Percentiles rank a stretch among this genome's conserved stretches.
Evolutionary conservation across 139 green algal species (phyloP).

Genomic region (Coccomyxa sp.): DNA sequence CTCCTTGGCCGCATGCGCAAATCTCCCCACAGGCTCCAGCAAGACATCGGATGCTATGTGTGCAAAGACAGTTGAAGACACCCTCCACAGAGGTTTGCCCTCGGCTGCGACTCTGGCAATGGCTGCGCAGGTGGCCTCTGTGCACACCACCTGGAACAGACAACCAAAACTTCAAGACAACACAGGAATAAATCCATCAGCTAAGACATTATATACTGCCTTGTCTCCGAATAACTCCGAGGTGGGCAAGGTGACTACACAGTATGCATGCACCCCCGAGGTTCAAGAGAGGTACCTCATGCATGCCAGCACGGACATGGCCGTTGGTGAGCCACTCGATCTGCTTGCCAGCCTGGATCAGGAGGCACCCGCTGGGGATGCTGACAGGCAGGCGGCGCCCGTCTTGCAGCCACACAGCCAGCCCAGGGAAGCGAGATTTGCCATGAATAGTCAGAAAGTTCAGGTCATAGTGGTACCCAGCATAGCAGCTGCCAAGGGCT

Average conservation of each 20-base stretch:
- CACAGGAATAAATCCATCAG: background rate
- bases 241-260: background rate
- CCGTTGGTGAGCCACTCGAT: conserved; percentile 89
- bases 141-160: conserved; percentile 70
- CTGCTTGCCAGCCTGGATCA: conserved; percentile 89
- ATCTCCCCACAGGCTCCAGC: conserved; percentile 63
- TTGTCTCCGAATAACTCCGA: background rate
- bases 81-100: conserved; percentile 71
- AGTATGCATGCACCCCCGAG: no score
- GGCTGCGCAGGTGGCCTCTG: conserved; percentile 56
- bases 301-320: conserved; percentile 70
- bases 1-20: conserved; percentile 21
- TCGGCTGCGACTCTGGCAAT: conserved; percentile 36
- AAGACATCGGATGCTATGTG: conserved; percentile 66
- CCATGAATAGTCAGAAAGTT: conserved; percentile 94
- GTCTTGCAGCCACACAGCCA: conserved; percentile 75
- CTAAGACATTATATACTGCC: background rate
- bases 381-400: conserved; percentile 64
- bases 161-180: background rate
- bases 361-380: conserved; percentile 77
- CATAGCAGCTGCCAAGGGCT: conserved; percentile 58
- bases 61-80: conserved; percentile 85
- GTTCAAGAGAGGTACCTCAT: conserved; percentile 64
- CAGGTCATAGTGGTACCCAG: conserved; percentile 90
- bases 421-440: conserved; percentile 61